Conservation (phyloP, 2,329 filamentous ascomycete species). For the Fusarium algeriense region DNA sequence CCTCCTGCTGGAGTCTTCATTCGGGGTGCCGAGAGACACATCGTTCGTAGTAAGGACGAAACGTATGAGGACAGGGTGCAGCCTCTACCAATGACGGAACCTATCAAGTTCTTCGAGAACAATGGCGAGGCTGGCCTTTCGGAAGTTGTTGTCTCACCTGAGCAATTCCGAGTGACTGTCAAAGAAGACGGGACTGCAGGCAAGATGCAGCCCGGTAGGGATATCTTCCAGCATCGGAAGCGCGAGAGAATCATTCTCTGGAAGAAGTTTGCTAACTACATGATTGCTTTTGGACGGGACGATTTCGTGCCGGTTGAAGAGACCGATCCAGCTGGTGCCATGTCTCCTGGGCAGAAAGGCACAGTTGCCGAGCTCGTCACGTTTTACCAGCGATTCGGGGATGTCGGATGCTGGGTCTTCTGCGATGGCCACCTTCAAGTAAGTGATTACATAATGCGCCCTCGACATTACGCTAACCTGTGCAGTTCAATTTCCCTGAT, state of each 20-base stretch:
- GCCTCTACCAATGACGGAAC: slow-evolving; percentile 71
- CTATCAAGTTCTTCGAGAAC: slow-evolving; percentile 81
- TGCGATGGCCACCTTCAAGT: slow-evolving; percentile 83
- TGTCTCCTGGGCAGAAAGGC: slow-evolving; percentile 54
- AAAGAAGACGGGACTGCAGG: slow-evolving; percentile 70
- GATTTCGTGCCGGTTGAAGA: slow-evolving; percentile 67
- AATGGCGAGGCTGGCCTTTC: slow-evolving; percentile 72
- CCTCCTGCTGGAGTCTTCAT: slow-evolving; percentile 80
- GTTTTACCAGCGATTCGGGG: slow-evolving; percentile 85
- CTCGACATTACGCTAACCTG: slow-evolving; percentile 38
- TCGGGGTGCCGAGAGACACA: slow-evolving; percentile 77
- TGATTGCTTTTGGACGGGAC: slow-evolving; percentile 80
- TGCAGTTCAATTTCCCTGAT: slow-evolving; percentile 87
- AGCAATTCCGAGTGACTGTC: slow-evolving; percentile 68
- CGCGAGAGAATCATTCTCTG: slow-evolving; percentile 74
- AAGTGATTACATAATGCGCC: slow-evolving; percentile 32
- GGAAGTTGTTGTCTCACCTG: slow-evolving; percentile 72
- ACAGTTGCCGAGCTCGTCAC: slow-evolving; percentile 72
- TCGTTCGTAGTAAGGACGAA: slow-evolving; percentile 70
- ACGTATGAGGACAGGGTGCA: slow-evolving; percentile 69
- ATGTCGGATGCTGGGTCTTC: slow-evolving; percentile 86
- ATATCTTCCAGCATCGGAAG: slow-evolving; percentile 74
- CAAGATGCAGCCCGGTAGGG: slow-evolving; percentile 72
- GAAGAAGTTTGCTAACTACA: slow-evolving; percentile 82
- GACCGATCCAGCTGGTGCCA: slow-evolving; percentile 55